phyloP scores from a whole-genome alignment of 2,329 filamentous ascomycete genomes.

The Paracoccidioides lutzii region DNA sequence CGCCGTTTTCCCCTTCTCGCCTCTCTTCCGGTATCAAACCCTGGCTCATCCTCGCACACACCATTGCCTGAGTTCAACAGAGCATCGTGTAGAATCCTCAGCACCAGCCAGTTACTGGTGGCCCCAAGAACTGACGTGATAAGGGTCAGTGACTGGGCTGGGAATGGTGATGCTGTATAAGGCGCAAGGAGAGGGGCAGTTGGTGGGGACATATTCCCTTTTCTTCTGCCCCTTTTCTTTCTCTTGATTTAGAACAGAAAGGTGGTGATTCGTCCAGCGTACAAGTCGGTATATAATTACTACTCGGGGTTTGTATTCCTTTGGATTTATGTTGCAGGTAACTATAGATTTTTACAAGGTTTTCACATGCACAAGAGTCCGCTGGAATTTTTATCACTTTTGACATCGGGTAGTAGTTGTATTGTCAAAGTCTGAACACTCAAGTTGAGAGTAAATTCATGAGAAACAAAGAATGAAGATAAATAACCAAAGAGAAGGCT shows the following conservation, averaged over 20 bases:
- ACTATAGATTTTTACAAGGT: neutral
- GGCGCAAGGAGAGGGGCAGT: constrained; percentile 10
- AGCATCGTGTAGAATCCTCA: constrained; percentile 39
- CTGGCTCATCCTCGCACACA: constrained; percentile 16
- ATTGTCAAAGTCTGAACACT: too few species aligned
- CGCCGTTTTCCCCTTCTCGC: constrained; percentile 20
- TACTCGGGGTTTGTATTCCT: neutral
- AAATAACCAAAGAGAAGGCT: too few species aligned
- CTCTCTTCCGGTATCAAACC: neutral
- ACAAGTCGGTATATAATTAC: neutral
- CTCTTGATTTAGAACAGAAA: neutral
- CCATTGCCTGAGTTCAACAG: constrained; percentile 19
- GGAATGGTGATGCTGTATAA: constrained; percentile 17
- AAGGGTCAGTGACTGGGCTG: constrained; percentile 24
- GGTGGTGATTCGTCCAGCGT: neutral
- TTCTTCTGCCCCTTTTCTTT: neutral
- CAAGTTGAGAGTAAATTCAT: too few species aligned
- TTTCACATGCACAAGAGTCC: too few species aligned
- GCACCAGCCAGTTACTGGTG: constrained; percentile 44
- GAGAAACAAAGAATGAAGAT: too few species aligned
- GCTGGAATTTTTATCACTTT: too few species aligned
- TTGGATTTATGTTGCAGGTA: neutral
- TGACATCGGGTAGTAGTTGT: too few species aligned
- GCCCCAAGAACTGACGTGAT: constrained; percentile 34
- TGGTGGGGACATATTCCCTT: constrained; percentile 8